Evolutionary conservation across 2,329 filamentous ascomycete species (phyloP).

Genomic region (Trichoderma cornu-damae): DNA sequence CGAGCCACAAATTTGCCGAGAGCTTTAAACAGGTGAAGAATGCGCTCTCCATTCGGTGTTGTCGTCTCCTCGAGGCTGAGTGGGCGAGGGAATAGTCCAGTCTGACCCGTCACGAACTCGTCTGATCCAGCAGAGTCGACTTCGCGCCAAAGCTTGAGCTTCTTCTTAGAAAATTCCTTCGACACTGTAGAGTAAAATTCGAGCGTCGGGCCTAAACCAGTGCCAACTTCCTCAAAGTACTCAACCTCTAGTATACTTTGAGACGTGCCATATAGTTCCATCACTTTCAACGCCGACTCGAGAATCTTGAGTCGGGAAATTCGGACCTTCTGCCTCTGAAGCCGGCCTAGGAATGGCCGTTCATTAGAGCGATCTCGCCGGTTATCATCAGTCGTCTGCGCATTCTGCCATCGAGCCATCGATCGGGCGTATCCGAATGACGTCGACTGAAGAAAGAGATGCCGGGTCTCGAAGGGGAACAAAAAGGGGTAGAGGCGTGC

Average conservation of each 20-base stretch:
- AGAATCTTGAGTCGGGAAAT: slow-evolving; percentile 93
- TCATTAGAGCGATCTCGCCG: slow-evolving; percentile 84
- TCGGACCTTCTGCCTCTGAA: slow-evolving; percentile 96
- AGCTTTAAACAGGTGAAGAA: slow-evolving; percentile 83
- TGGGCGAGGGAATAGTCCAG: slow-evolving; percentile 86
- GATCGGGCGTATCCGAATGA: slow-evolving; percentile 97
- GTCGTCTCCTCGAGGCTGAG: slow-evolving; percentile 72
- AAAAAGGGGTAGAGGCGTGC: slow-evolving; percentile 92
- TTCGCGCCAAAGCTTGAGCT: slow-evolving; percentile 93
- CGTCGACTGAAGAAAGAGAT: slow-evolving; percentile 94
- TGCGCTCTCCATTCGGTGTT: slow-evolving; percentile 76
- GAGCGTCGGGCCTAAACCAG: slow-evolving; percentile 87
- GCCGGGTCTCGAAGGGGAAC: slow-evolving; percentile 95
- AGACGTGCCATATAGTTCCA: slow-evolving; percentile 97
- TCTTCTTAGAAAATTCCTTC: slow-evolving; percentile 95
- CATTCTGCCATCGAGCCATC: slow-evolving; percentile 96
- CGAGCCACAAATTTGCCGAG: slow-evolving; percentile 96
- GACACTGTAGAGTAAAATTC: slow-evolving; percentile 98
- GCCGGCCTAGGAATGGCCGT: slow-evolving; percentile 79
- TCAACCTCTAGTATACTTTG: slow-evolving; percentile 95
- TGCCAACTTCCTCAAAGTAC: slow-evolving; percentile 98
- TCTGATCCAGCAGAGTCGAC: slow-evolving; percentile 67
- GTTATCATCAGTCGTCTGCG: slow-evolving; percentile 73
- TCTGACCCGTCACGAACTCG: slow-evolving; percentile 79
- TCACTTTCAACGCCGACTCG: slow-evolving; percentile 95